Base-by-base conservation (phyloP, 805 yeast genomes). In the Yamadazyma takamatsuzukensis region DNA sequence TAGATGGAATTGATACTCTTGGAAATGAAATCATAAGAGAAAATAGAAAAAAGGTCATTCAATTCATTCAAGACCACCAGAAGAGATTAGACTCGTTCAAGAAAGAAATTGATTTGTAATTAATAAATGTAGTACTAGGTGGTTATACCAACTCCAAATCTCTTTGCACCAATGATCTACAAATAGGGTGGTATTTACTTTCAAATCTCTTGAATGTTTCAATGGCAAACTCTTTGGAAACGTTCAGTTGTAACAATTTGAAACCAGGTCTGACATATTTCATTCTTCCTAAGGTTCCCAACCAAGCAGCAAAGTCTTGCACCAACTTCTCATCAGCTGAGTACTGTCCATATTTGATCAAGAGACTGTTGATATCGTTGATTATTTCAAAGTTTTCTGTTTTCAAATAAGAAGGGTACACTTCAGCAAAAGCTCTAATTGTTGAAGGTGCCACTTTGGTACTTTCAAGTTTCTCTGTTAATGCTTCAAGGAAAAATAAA, bases 1-100 rank as follows among this genome's bases (percentile, higher is more conserved):
- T 84, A 34, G 94, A 84, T 47, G 78, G 74, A 3, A 64, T 84
- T 21, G 83, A 80, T 39, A 67, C 66, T 18, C 66, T 60, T 7
- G 73, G 73, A 29, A 72, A 69, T 47, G 72, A 60, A 1, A 59
- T 63, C 1, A 59, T 83, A 43, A 74, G 84, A 42, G 62, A 63
- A 15, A 67, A 68, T 49, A 68, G 94, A 43, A 82, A 77, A 49
- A 68, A 64, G 32, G 70, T 72, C 7, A 78, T 84, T 44, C 77
- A 71, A 44, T 57, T 64, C 29, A 72, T 83, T 32, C 93, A 83
- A 56, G 61, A 56, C 24, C 74, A 71, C 44, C 75, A 78, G 50
- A 72, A 69, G 44, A 59, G 72, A 40, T 61, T 80, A 34, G 89
- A 81, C 48, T 55, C 51, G 25, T 61, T 67, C 47, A 63, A 53